These are phyloP conservation scores for Hymenoscyphus salicellus DNA, from an alignment of 2,329 filamentous ascomycete genomes.

Conservation along the genomic window DNA sequence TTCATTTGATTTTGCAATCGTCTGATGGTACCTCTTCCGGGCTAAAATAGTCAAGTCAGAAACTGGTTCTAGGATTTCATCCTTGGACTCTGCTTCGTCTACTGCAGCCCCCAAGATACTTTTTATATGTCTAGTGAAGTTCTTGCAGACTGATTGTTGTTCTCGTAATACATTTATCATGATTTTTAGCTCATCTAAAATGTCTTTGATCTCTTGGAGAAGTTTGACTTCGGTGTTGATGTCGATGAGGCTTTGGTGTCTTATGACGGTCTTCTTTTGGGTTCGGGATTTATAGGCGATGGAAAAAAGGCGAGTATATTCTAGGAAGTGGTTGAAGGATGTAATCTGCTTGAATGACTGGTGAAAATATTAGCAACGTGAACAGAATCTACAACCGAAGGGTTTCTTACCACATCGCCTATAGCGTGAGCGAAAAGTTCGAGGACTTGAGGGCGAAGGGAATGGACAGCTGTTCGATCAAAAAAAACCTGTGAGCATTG, in stretches of 20 bases:
- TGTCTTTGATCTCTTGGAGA: constrained; percentile 44
- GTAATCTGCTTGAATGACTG: constrained; percentile 4
- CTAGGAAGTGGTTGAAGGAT: constrained; percentile 1
- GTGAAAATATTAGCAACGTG: not conserved
- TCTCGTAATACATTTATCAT: constrained; percentile 35
- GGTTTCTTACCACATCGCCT: constrained; percentile 38
- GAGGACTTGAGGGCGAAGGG: constrained; percentile 38
- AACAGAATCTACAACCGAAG: not conserved
- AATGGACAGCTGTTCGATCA: constrained; percentile 33
- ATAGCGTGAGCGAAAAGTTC: constrained; percentile 44
- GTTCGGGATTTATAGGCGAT: not conserved
- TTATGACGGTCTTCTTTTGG: not conserved
- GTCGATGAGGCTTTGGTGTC: constrained; percentile 28
- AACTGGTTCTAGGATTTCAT: not conserved
- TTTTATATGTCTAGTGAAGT: not conserved
- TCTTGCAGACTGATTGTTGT: constrained; percentile 31
- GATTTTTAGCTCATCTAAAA: constrained; percentile 45
- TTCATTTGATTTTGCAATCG: not conserved
- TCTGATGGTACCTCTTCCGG: not conserved
- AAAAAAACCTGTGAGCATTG: constrained; percentile 40
- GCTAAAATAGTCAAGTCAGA: not conserved
- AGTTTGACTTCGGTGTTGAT: constrained; percentile 42
- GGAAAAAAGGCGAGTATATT: constrained; percentile 1
- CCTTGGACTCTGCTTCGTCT: not conserved
- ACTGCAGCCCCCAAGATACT: not conserved